Evolutionary conservation across 2,329 filamentous ascomycete genomes (phyloP), one percentile per base, ranked within the genome.

Genomic region (Aspergillus neoniger): DNA sequence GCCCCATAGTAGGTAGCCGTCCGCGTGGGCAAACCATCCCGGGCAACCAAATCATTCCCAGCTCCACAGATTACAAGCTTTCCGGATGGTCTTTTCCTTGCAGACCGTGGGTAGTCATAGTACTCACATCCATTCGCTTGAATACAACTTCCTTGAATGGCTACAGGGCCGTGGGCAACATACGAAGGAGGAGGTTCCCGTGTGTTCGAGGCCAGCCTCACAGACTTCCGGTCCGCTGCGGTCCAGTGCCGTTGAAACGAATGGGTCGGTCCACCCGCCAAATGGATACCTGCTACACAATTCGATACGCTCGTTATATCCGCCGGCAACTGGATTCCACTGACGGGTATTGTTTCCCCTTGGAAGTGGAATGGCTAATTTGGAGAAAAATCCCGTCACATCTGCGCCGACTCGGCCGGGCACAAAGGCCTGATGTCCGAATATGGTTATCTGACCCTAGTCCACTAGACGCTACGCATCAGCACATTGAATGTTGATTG

Each of bases 381-480:
- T 17, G 9, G 47, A 30, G 12, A 5, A 32, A 14, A 14, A 30
- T 49, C 25, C 32, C 23, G 5, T 30, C 23, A 30, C 47, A n/a
- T 10, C 15, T 32, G 25, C 15, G 15, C 47, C 47, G 47, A 30
- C 47, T 50, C 47, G 47, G 47, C 47, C 47, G 47, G 47, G 17
- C 14, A 50, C 5, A 21, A 8, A 21, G 5, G 41, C 41, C 12
- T 50, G 47, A 32, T 50, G 47, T 50, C 28, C 47, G n/a, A 28
- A 50, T 50, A 50, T 50, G 47, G 47, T 50, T 50, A 50, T 50
- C 47, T 19, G 25, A 30, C 47, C 47, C 47, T 44, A 44, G 25
- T 8, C 7, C 32, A 36, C 32, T 36, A 36, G 32, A 1, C 12
- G 32, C 32, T 36, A 36, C 12, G 32, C 32, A 36, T 36, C 32